Percentiles rank a stretch among this genome's conserved stretches.
Conservation (phyloP, 768 basidiomycete species). For the Russula sp. region DNA sequence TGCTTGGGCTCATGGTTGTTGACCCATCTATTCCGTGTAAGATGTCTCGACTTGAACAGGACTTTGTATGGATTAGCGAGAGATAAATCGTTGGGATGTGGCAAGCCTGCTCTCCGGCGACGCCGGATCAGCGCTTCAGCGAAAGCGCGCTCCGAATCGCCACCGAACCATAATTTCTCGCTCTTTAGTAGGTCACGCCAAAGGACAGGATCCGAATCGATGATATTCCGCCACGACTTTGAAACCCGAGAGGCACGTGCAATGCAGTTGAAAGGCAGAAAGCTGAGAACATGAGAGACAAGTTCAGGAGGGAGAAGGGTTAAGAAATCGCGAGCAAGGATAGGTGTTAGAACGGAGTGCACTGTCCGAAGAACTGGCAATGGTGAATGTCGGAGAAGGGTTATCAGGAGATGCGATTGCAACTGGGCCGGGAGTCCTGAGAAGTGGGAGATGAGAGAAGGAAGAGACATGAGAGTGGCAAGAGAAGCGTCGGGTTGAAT, state of each 20-base stretch:
- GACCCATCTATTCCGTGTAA: conserved; percentile 77
- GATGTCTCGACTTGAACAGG: conserved; percentile 85
- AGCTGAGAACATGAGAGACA: conserved; percentile 81
- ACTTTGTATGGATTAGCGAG: conserved; percentile 86
- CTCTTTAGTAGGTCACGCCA: conserved; percentile 84
- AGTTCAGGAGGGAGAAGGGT: conserved; percentile 89
- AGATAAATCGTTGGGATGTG: conserved; percentile 47
- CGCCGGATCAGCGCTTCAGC: conserved; percentile 63
- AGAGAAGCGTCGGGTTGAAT: conserved; percentile 78
- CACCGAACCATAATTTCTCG: conserved; percentile 87
- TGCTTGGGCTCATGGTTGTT: conserved; percentile 66
- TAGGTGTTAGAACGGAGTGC: conserved; percentile 82
- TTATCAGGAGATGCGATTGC: conserved; percentile 91
- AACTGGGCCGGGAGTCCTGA: conserved; percentile 69
- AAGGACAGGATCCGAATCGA: conserved; percentile 84
- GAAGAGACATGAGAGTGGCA: conserved; percentile 81
- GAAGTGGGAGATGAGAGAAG: conserved; percentile 77
- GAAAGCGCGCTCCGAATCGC: conserved; percentile 76
- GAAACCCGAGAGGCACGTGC: conserved; percentile 87
- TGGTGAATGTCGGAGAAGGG: conserved; percentile 86
- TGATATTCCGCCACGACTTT: conserved; percentile 83
- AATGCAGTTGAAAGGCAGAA: conserved; percentile 74
- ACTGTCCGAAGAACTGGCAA: conserved; percentile 87
- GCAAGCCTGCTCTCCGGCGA: conserved; percentile 40
- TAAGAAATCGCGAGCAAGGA: conserved; percentile 91